Evolutionary conservation across 768 basidiomycete genomes (phyloP), one percentile per base, ranked within the genome.

Genomic region (Pleurotus pulmonarius): DNA sequence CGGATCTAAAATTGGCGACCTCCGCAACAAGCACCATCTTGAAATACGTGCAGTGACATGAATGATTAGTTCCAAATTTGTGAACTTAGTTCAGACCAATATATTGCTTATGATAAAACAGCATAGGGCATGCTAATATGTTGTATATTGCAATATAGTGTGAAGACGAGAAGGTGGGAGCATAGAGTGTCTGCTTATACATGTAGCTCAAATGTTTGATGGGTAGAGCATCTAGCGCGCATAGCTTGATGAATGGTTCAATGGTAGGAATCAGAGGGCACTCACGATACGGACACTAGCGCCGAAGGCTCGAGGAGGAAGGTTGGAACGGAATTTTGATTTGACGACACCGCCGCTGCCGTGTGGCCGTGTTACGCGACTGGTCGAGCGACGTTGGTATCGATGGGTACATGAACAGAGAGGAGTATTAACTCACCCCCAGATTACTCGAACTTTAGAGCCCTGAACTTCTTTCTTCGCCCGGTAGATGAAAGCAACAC

Each of bases 401-500:
- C 56, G 26, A 41, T 34, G 13, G 6, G 25, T 12, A 29, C 49
- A 34, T 16, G 12, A 44, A 41, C n/a, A n/a, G n/a, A 5, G 5
- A 20, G 16, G 49, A 56, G 24, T 7, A 26, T 20, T 3, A 24
- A 78, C 87, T 68, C 65, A 92, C 92, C 95, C 97, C 94, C 94
- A 98, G 80, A 98, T 98, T 61, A 98, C 93, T 64, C 97, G 91
- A 69, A 98, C 80, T 75, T 95, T 94, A 64, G 93, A 91, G 58
- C 97, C 97, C 73, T 88, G 87, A 63, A 96, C 84, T 75, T 93
- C 92, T 73, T 86, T 82, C 83, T 97, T 94, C 59, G 94, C 96
- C 71, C 88, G 90, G 87, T 99, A 99, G 64, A 99, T 94, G 75
- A 88, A 99, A 58, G 97, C 97, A 61, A 99, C 83, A 65, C 96